A percentile compares a stretch with the other conserved stretches of the same genome.
phyloP scores from a whole-genome alignment of 305 asterid species.

The Striga hermonthica region DNA sequence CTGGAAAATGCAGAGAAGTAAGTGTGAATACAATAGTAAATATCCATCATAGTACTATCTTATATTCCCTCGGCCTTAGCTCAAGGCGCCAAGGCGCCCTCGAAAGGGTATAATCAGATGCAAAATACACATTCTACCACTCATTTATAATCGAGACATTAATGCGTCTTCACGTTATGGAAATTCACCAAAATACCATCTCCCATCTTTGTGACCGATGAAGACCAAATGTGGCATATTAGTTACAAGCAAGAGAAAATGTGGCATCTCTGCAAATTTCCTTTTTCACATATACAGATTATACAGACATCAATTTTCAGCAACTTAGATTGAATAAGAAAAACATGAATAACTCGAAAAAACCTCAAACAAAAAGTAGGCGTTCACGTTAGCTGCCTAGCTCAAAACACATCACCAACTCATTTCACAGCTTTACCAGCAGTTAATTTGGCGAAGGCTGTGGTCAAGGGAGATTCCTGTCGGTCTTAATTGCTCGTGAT shows the following conservation, averaged over 20 bases:
- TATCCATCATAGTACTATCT: neutral
- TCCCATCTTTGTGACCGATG: too few species aligned
- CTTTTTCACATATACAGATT: too few species aligned
- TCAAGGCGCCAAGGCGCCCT: constrained; percentile 11
- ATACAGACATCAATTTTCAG: too few species aligned
- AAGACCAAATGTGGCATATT: too few species aligned
- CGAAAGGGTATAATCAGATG: neutral
- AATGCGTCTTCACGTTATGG: too few species aligned
- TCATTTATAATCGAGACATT: neutral
- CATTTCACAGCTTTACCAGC: constrained; percentile 34
- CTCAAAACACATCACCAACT: neutral
- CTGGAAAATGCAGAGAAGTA: constrained; percentile 30
- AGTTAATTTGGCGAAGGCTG: constrained; percentile 25
- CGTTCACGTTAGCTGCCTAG: neutral
- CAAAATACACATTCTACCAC: neutral
- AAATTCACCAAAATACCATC: too few species aligned
- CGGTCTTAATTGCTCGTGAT: constrained; percentile 24
- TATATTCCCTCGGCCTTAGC: constrained; percentile 2
- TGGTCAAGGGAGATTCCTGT: neutral
- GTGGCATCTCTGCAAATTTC: too few species aligned
- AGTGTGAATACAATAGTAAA: constrained; percentile 18
- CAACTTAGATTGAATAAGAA: neutral
- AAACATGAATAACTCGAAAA: neutral
- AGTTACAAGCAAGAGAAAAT: too few species aligned
- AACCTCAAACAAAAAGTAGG: neutral